Conservation (phyloP, 306 rosid genomes). For the Leucaena leucocephala region DNA sequence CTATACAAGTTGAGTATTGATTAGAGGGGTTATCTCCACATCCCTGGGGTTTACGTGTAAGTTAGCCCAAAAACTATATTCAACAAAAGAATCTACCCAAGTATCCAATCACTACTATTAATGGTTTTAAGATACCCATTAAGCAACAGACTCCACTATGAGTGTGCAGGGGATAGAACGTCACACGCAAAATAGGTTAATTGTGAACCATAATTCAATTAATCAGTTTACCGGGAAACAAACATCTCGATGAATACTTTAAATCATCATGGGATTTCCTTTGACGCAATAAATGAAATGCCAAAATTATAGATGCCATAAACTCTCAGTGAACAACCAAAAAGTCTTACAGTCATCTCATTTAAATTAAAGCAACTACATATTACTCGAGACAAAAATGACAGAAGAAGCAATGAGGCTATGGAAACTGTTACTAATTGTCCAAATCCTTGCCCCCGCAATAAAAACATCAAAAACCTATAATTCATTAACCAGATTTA, state of each 20-base stretch:
- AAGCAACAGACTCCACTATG: neutral
- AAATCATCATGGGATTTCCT: neutral
- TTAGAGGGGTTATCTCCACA: neutral
- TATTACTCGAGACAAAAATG: conserved; percentile 34
- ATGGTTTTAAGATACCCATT: neutral
- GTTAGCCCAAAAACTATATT: neutral
- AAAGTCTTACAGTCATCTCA: conserved; percentile 37
- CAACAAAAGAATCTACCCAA: neutral
- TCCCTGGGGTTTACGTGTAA: neutral
- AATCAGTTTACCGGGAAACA: neutral
- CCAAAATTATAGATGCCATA: conserved; percentile 24
- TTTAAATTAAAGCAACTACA: conserved; percentile 48
- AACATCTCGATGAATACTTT: neutral
- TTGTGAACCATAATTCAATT: neutral
- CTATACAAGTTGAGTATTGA: neutral
- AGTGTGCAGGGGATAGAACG: neutral
- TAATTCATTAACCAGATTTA: conserved; percentile 23
- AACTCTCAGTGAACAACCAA: conserved; percentile 40
- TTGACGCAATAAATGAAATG: neutral
- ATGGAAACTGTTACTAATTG: conserved; percentile 31
- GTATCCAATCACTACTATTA: neutral
- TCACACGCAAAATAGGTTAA: neutral
- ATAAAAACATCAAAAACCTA: conserved; percentile 37
- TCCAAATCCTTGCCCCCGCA: conserved; percentile 26
- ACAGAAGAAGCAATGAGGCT: conserved; percentile 25